A percentile compares a stretch with the other conserved stretches of the same genome.
Evolutionary conservation across 345 rosid species (phyloP).

Genomic region (Triadica sebifera): DNA sequence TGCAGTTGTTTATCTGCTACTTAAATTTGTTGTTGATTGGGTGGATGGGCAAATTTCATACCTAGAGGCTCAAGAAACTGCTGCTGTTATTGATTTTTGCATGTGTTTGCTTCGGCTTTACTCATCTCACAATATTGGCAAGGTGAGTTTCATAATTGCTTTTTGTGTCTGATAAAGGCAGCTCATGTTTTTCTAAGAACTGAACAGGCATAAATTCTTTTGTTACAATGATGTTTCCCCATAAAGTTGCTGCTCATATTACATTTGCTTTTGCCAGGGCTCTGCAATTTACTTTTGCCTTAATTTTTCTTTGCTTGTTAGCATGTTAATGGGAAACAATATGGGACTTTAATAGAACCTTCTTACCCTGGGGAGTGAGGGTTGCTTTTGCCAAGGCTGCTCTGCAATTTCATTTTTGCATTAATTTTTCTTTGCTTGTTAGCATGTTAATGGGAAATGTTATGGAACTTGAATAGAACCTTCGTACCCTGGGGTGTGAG

Average conservation of each 20-base stretch:
- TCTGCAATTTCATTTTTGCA: neutral
- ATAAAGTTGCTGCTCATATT: neutral
- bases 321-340: neutral
- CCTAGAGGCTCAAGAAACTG: constrained; percentile 85
- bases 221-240: neutral
- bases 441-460: neutral
- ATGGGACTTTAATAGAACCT: neutral
- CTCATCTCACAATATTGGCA: constrained; percentile 95
- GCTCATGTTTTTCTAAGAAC: constrained; percentile 14
- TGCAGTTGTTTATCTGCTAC: constrained; percentile 88
- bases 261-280: neutral
- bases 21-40: constrained; percentile 91
- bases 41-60: constrained; percentile 95
- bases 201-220: neutral
- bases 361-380: neutral
- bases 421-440: neutral
- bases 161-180: neutral
- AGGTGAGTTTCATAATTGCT: constrained; percentile 45
- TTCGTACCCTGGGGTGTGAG: neutral
- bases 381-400: neutral
- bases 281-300: neutral
- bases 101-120: constrained; percentile 89
- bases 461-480: neutral
- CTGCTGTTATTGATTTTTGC: constrained; percentile 75
- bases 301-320: neutral